Evolutionary conservation across 257 asterid species (phyloP).

Genomic region (Coffea eugenioides): DNA sequence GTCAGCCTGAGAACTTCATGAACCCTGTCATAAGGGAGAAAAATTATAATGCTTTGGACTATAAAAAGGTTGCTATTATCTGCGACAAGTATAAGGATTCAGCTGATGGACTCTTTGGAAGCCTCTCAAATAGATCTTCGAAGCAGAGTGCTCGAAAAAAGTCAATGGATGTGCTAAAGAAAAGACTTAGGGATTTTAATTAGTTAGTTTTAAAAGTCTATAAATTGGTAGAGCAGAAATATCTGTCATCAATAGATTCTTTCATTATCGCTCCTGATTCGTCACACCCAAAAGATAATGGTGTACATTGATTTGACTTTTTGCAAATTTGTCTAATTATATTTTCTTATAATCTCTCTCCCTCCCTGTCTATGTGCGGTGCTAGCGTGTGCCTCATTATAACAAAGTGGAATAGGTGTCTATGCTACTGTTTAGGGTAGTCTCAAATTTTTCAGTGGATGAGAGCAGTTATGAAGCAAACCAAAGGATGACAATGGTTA

Average conservation of each 20-base stretch:
- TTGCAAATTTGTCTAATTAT: neutral
- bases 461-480: neutral
- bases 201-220: slow-evolving; percentile 24
- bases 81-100: slow-evolving; percentile 87
- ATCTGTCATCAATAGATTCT: slow-evolving; percentile 17
- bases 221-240: neutral
- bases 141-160: slow-evolving; percentile 81
- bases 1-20: slow-evolving; percentile 92
- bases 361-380: no score
- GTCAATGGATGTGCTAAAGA: slow-evolving; percentile 80
- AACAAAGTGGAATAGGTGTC: neutral
- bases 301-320: neutral
- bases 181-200: slow-evolving; percentile 77
- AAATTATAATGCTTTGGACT: slow-evolving; percentile 68
- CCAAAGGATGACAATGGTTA: neutral
- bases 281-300: neutral
- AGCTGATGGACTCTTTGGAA: slow-evolving; percentile 82
- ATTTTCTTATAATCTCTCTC: neutral
- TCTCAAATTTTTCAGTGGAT: neutral
- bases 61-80: slow-evolving; percentile 76
- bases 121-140: slow-evolving; percentile 70
- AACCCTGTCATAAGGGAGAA: slow-evolving; percentile 90
- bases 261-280: slow-evolving; percentile 3
- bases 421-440: neutral
- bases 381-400: neutral